Evolutionary conservation across 352 stramenopile species (phyloP).

Genomic region (Pythium utonaiense): DNA sequence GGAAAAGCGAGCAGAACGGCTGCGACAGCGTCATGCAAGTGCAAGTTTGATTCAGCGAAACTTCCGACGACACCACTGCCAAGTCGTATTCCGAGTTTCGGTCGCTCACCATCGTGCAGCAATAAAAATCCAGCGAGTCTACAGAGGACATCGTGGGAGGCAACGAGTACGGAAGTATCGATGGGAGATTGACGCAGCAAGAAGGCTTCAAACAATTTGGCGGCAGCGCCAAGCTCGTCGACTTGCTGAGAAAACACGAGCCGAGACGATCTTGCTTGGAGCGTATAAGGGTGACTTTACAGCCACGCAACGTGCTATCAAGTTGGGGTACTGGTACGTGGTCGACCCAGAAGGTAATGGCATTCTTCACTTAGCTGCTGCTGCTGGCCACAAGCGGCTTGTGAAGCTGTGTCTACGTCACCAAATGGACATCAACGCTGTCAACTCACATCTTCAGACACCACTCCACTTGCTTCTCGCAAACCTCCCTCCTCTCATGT

Average conservation of each 20-base stretch:
- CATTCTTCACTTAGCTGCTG: constrained; percentile 67
- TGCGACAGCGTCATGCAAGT: constrained; percentile 32
- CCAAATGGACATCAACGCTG: constrained; percentile 65
- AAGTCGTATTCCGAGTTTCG: constrained; percentile 37
- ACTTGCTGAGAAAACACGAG: constrained; percentile 33
- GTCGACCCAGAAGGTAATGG: constrained; percentile 55
- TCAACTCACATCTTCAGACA: constrained; percentile 54
- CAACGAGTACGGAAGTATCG: constrained; percentile 33
- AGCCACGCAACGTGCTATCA: constrained; percentile 54
- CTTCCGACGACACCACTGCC: constrained; percentile 52
- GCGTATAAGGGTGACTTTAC: constrained; percentile 77
- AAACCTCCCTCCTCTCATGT: constrained; percentile 31
- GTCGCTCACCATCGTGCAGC: constrained; percentile 41
- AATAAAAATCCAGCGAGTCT: constrained; percentile 52
- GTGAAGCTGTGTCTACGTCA: constrained; percentile 81
- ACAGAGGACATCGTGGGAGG: constrained; percentile 42
- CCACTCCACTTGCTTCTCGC: constrained; percentile 72
- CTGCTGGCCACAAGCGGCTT: constrained; percentile 66
- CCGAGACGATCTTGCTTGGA: constrained; percentile 58
- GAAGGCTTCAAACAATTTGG: constrained; percentile 57
- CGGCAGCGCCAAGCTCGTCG: constrained; percentile 36
- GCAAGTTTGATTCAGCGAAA: constrained; percentile 67
- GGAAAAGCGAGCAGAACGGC: constrained; percentile 34
- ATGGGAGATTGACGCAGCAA: constrained; percentile 40
- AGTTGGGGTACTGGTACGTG: constrained; percentile 44